These are phyloP conservation scores for Primulina eburnea DNA, from an alignment of 257 asterid species.

Conservation along the genomic window DNA sequence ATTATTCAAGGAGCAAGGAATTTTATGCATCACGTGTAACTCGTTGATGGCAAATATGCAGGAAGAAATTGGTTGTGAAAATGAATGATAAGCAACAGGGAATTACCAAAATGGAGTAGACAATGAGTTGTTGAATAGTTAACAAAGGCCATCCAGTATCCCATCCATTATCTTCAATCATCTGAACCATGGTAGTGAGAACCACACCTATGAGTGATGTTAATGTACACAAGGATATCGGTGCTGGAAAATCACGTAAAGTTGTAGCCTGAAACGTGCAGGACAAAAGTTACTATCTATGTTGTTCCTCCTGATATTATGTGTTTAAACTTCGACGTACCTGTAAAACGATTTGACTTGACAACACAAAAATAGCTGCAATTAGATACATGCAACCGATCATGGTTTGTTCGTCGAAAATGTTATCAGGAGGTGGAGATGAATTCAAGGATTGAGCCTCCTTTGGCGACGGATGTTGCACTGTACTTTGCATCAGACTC, in stretches of 20 bases:
- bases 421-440: slow-evolving; percentile 21
- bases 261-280: slow-evolving; percentile 62
- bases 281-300: neutral
- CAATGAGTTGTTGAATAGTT: slow-evolving; percentile 41
- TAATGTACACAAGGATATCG: slow-evolving; percentile 62
- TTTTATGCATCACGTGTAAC: neutral
- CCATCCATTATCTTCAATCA: slow-evolving; percentile 38
- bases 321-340: slow-evolving; percentile 21
- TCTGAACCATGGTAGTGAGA: slow-evolving; percentile 45
- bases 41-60: no score
- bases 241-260: slow-evolving; percentile 65
- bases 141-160: slow-evolving; percentile 55
- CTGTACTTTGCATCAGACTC: slow-evolving; percentile 68
- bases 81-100: neutral
- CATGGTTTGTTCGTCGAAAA: slow-evolving; percentile 41
- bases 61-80: neutral
- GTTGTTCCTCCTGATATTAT: neutral
- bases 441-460: slow-evolving; percentile 12
- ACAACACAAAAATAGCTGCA: slow-evolving; percentile 64
- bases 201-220: slow-evolving; percentile 67
- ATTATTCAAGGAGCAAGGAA: neutral
- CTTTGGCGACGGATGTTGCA: slow-evolving; percentile 17
- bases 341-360: slow-evolving; percentile 75
- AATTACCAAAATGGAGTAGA: slow-evolving; percentile 62
- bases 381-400: slow-evolving; percentile 66